These are phyloP conservation scores for Globisporangium megalacanthum DNA, from an alignment of 352 stramenopile species.

Conservation along the genomic window DNA sequence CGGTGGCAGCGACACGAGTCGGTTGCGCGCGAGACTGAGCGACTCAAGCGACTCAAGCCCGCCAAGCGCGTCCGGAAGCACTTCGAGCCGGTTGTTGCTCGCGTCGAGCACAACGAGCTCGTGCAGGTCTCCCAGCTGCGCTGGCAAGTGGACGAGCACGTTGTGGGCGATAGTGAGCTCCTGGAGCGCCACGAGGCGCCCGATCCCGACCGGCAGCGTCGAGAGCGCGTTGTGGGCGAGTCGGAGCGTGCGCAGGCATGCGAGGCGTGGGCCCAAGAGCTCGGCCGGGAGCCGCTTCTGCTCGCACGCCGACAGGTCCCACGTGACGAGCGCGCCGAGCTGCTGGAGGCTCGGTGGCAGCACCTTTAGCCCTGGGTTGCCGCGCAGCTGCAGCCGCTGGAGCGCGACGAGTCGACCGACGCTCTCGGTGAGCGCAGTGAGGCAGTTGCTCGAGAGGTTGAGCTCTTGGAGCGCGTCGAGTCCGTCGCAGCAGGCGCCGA, in stretches of 20 bases:
- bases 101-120: conserved; percentile 32
- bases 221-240: conserved; percentile 42
- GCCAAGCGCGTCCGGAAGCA: conserved; percentile 26
- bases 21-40: conserved; percentile 42
- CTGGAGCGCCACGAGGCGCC: conserved; percentile 32
- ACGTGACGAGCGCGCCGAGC: conserved; percentile 27
- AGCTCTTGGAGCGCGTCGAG: conserved; percentile 43
- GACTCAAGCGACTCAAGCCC: conserved; percentile 21
- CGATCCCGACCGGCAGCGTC: conserved; percentile 32
- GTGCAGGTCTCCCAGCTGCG: conserved; percentile 18
- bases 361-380: conserved; percentile 29
- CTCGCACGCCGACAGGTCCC: conserved; percentile 38
- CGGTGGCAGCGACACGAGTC: conserved; percentile 27
- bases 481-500: conserved; percentile 40
- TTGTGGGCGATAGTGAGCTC: conserved; percentile 42
- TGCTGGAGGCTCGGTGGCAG: conserved; percentile 41
- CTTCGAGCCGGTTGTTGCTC: conserved; percentile 31
- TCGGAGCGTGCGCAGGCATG: conserved; percentile 26
- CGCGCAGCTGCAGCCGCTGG: conserved; percentile 30
- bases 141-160: conserved; percentile 21
- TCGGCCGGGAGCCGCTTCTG: conserved; percentile 47
- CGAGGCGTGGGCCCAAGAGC: conserved; percentile 32
- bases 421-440: conserved; percentile 29
- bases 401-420: conserved; percentile 33
- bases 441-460: conserved; percentile 39